Percentiles rank a stretch among this genome's conserved stretches.
Evolutionary conservation across 2,329 filamentous ascomycete species (phyloP).

Genomic region (Verticillium isaacii): DNA sequence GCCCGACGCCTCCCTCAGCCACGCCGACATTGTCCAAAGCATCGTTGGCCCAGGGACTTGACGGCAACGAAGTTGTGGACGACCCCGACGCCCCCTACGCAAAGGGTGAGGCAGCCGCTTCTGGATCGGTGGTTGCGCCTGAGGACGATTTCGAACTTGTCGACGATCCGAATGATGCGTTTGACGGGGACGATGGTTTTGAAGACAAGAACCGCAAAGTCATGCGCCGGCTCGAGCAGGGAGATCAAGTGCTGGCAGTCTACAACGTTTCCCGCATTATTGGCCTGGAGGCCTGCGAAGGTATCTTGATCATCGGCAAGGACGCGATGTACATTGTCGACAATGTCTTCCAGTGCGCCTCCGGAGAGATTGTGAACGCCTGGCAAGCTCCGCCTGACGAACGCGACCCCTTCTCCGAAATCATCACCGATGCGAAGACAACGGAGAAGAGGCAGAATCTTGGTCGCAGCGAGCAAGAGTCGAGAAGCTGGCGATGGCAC

Average conservation of each 20-base stretch:
- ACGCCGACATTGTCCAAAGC: slow-evolving; percentile 11
- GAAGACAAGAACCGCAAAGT: slow-evolving; percentile 99
- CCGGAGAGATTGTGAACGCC: slow-evolving; percentile 95
- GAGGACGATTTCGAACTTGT: slow-evolving; percentile 97
- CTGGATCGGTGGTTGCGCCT: slow-evolving; percentile 30
- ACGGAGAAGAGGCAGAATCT: slow-evolving; percentile 56
- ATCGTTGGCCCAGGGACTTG: background rate
- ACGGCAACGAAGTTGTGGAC: background rate
- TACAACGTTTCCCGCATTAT: slow-evolving; percentile 95
- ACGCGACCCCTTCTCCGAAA: slow-evolving; percentile 89
- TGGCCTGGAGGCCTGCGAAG: slow-evolving; percentile 89
- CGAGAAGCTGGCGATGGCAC: slow-evolving; percentile 87
- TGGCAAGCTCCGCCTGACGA: slow-evolving; percentile 91
- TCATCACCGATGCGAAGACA: slow-evolving; percentile 70
- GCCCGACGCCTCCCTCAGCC: slow-evolving; percentile 15
- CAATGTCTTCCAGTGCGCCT: slow-evolving; percentile 89
- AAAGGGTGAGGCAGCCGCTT: slow-evolving; percentile 17
- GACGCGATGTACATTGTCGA: slow-evolving; percentile 91
- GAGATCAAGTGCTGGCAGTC: slow-evolving; percentile 87
- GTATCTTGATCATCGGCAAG: slow-evolving; percentile 88
- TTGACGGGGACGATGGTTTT: slow-evolving; percentile 70
- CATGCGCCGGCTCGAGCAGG: slow-evolving; percentile 85
- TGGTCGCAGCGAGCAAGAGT: slow-evolving; percentile 67
- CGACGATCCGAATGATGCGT: slow-evolving; percentile 82
- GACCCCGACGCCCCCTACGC: slow-evolving; percentile 17